Evolutionary conservation across 106 monocot genomes (phyloP), one percentile per base, ranked within the genome.

Genomic region (Dioscorea alata): DNA sequence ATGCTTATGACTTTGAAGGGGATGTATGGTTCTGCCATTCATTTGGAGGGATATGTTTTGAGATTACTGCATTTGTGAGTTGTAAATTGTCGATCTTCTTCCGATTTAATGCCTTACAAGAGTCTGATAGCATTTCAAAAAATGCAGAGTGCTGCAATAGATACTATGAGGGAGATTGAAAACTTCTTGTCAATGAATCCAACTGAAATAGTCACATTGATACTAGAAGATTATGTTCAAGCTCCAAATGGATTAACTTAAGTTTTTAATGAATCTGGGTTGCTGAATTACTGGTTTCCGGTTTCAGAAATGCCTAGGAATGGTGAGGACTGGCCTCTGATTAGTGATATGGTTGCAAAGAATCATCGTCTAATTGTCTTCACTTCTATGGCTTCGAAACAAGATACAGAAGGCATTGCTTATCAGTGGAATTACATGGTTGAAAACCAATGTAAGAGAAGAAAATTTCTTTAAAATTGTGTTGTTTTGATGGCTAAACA

Each of bases 21-120:
- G 85, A 92, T 60, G 83, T 92, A 6, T 88, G 92, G 88, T 68
- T 92, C 62, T 92, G 92, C 66, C 92, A 92, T 83, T 92, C 92
- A 33, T 34, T 0, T 10, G 84, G 76, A 64, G 92, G 88, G 18
- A 71, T 80, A 71, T 92, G 92, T 71, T 50, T 71, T 61, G 83
- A 85, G 73, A 21, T 79, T 19, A 92, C 92, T 56, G 92, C 92
- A 64, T 88, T 92, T 79, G 92, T 92, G 42, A 87, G 91, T 82
- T 82, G 48, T 57, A 13, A 48, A 19, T 20, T n/a, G n/a, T 9
- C 8, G 33, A 5, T 60, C 10, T 2, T 49, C 49, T 75, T 35
- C 49, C 33, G 13, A 14, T 28, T 67, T 2, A 13, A 42, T 42
- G 42, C 42, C 0, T 6, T 3, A 42, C 4, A 42, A 10, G 42